Evolutionary conservation across 148 eudicot genomes (phyloP), one percentile per base, ranked within the genome.

Genomic region (Pouteria glomerata): DNA sequence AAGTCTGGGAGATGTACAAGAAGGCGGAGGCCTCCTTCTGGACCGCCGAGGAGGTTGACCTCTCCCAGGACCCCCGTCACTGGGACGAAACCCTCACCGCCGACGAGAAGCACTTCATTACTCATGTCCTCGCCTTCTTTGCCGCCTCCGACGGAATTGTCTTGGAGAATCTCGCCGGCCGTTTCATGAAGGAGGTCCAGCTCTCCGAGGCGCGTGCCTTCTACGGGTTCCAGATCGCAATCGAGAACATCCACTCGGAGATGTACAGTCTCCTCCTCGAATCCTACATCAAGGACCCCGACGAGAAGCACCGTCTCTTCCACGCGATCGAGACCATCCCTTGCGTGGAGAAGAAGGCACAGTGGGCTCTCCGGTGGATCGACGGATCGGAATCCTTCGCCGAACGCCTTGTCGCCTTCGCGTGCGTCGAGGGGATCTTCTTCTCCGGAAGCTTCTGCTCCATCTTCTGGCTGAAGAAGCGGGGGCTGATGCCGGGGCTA

Each of bases 61-160:
- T 88, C 13, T 78, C 88, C 0, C 57, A 60, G 2, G 92, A 88
- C 60, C n/a, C 67, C 1, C 82, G 82, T 1, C 90, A 88, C 61
- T 88, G 92, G 92, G 81, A 78, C 74, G 90, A 82, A 6, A 8
- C 58, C 24, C 76, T 93, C 0, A 81, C 92, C 12, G 1, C 64
- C 60, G 98, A 75, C 57, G 98, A 93, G 67, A 74, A 72, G 15
- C 96, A 90, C 73, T 93, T 93, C 85, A 81, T 93, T 80, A 79
- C 84, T 18, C 96, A 93, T 47, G 90, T 93, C 27, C 94, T 93
- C 18, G 98, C 98, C 70, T 93, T 93, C 79, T 85, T 86, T 53
- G 87, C 89, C 8, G 89, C 92, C 14, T 85, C 89, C 0, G 92
- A 86, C 58, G 92, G 89, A 0, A 88, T 88, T 12, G 92, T 88